A percentile compares a stretch with the other conserved stretches of the same genome.
phyloP scores from a whole-genome alignment of 495 filamentous ascomycete species.

The Diplogelasinospora grovesii region DNA sequence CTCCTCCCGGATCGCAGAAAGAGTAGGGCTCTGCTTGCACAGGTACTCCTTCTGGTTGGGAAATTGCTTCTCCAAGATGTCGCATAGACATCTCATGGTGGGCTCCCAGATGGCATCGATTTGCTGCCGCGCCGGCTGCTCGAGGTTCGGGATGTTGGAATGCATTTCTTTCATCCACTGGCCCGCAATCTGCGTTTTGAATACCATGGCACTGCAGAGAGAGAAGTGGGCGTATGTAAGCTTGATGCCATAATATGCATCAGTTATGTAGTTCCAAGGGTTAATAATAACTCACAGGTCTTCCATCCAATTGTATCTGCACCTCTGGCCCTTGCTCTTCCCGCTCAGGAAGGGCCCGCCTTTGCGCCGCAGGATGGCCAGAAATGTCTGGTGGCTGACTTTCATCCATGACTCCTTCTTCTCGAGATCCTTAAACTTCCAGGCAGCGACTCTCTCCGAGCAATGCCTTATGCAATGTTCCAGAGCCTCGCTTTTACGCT shows the following conservation, averaged over 20 bases:
- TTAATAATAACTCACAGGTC: slow-evolving; percentile 8
- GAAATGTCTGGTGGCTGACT: slow-evolving; percentile 8
- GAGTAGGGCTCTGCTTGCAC: background rate
- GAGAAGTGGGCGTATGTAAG: background rate
- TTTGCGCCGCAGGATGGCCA: slow-evolving; percentile 10
- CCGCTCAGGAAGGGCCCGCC: slow-evolving; percentile 12
- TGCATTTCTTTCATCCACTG: slow-evolving; percentile 2
- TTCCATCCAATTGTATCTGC: slow-evolving; percentile 16
- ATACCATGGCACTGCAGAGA: slow-evolving; percentile 3
- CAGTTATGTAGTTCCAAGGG: no score
- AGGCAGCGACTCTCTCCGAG: slow-evolving; percentile 2
- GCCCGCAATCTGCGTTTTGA: slow-evolving; percentile 4
- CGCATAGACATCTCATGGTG: background rate
- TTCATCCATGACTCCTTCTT: background rate
- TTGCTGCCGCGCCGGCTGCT: background rate
- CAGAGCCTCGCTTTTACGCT: background rate
- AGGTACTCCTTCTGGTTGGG: slow-evolving; percentile 4
- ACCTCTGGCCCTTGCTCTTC: no score
- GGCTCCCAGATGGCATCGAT: slow-evolving; percentile 5
- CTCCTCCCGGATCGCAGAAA: slow-evolving; percentile 1
- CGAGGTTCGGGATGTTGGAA: background rate
- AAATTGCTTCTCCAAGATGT: background rate
- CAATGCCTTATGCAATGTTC: background rate
- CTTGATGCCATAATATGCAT: background rate
- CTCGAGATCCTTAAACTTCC: slow-evolving; percentile 8